phyloP scores from a whole-genome alignment of 2,329 filamentous ascomycete species.

The Calonectria hawksworthii region DNA sequence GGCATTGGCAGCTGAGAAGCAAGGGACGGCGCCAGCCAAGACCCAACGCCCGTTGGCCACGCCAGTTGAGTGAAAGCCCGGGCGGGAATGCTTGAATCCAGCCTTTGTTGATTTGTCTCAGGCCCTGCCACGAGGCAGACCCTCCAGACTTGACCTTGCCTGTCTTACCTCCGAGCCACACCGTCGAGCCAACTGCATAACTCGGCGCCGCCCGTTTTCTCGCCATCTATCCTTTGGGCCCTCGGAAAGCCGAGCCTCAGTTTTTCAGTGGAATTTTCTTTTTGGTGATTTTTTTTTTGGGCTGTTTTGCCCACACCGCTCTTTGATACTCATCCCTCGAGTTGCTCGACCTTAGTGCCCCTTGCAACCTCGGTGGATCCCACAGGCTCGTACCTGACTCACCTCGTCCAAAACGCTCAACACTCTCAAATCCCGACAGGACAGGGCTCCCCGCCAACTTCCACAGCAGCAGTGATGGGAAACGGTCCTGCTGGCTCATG shows the following conservation, averaged over 20 bases:
- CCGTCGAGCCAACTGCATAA: constrained; percentile 29
- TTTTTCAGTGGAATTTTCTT: background rate
- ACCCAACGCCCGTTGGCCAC: constrained; percentile 28
- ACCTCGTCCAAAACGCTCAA: constrained; percentile 28
- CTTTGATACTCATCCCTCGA: constrained; percentile 42
- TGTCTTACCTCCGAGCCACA: constrained; percentile 42
- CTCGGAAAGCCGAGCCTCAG: constrained; percentile 29
- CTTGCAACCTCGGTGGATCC: constrained; percentile 32
- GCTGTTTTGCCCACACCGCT: constrained; percentile 43
- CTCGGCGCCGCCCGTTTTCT: constrained; percentile 31
- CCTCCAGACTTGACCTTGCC: constrained; percentile 17
- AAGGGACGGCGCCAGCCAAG: constrained; percentile 36
- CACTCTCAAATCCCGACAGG: constrained; percentile 24
- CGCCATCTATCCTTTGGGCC: constrained; percentile 31
- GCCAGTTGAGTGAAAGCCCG: constrained; percentile 1
- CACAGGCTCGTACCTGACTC: constrained; percentile 33
- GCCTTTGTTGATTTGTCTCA: constrained; percentile 36
- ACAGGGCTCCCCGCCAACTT: constrained; percentile 24
- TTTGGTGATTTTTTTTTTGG: background rate
- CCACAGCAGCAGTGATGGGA: constrained; percentile 26
- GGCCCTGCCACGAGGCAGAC: constrained; percentile 33
- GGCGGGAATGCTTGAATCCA: constrained; percentile 19
- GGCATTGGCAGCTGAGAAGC: constrained; percentile 40
- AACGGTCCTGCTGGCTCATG: constrained; percentile 24
- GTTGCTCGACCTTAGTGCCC: constrained; percentile 32